Evolutionary conservation across 768 basidiomycete genomes (phyloP).

Genomic region (Lentinula raphanica): DNA sequence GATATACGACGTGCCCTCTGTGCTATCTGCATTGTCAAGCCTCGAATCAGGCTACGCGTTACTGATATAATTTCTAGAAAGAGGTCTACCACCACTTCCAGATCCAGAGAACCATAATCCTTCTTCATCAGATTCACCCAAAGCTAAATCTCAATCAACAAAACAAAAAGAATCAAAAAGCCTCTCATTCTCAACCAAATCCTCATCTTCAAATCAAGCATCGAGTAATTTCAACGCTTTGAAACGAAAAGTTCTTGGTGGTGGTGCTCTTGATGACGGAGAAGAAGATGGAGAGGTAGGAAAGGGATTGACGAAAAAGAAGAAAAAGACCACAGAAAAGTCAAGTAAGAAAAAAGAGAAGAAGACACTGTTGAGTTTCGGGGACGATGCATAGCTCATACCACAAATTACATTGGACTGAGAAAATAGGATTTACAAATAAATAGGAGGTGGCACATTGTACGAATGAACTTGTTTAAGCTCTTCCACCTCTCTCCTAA

Average conservation of each 20-base stretch:
- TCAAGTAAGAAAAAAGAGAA: constrained; percentile 1
- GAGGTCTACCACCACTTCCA: constrained; percentile 35
- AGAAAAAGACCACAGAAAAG: neutral
- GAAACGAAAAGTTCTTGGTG: neutral
- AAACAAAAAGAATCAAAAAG: neutral
- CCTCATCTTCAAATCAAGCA: neutral
- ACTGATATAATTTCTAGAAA: constrained; percentile 21
- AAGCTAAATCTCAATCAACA: neutral
- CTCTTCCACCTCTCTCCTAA: neutral
- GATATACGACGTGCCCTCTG: no score
- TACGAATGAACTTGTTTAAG: neutral
- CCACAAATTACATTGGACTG: neutral
- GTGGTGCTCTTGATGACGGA: neutral
- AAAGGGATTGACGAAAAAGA: neutral
- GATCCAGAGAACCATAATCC: constrained; percentile 9
- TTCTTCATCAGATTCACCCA: neutral
- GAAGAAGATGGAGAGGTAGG: neutral
- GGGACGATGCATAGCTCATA: constrained; percentile 3
- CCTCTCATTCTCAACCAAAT: constrained; percentile 6
- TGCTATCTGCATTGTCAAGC: no score
- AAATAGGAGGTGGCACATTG: neutral
- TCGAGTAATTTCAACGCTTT: neutral
- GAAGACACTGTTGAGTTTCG: constrained; percentile 4
- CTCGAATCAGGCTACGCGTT: no score
- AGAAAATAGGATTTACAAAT: neutral